These are phyloP conservation scores for Emergomyces africanus DNA, from an alignment of 2,329 filamentous ascomycete genomes.

Conservation along the genomic window DNA sequence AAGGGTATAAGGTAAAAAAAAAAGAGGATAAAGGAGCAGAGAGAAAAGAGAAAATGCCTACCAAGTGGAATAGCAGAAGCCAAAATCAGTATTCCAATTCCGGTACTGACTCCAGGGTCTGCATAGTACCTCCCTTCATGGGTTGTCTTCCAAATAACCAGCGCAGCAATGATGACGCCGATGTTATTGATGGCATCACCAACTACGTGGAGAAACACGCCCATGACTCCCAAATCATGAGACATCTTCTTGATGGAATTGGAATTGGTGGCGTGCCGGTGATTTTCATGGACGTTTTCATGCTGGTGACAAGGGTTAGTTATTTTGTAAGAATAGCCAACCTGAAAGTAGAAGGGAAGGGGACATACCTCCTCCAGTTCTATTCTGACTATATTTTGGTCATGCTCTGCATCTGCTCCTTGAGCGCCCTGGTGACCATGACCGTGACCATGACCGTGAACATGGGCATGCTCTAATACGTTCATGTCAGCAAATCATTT, in stretches of 20 bases:
- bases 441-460: slow-evolving; percentile 14
- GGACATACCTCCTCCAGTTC: neutral
- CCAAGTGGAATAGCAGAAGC: slow-evolving; percentile 48
- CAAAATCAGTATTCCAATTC: slow-evolving; percentile 61
- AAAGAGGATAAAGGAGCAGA: neutral
- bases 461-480: slow-evolving; percentile 12
- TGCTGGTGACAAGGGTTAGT: neutral
- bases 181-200: slow-evolving; percentile 65
- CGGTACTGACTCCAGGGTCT: slow-evolving; percentile 56
- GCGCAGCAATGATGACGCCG: slow-evolving; percentile 56
- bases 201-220: slow-evolving; percentile 54
- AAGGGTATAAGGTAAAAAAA: neutral
- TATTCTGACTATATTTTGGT: neutral
- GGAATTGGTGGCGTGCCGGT: slow-evolving; percentile 23
- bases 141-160: slow-evolving; percentile 48
- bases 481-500: neutral
- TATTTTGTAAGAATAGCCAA: neutral
- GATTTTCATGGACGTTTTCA: slow-evolving; percentile 1
- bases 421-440: slow-evolving; percentile 13
- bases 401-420: neutral
- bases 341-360: neutral
- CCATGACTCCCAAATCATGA: slow-evolving; percentile 54
- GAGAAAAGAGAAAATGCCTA: slow-evolving; percentile 6
- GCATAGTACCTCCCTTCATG: slow-evolving; percentile 53
- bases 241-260: slow-evolving; percentile 11